Evolutionary conservation across 371 early-diverging fungal species (phyloP), one percentile per base, ranked within the genome.

Genomic region (Batkoa obscura): DNA sequence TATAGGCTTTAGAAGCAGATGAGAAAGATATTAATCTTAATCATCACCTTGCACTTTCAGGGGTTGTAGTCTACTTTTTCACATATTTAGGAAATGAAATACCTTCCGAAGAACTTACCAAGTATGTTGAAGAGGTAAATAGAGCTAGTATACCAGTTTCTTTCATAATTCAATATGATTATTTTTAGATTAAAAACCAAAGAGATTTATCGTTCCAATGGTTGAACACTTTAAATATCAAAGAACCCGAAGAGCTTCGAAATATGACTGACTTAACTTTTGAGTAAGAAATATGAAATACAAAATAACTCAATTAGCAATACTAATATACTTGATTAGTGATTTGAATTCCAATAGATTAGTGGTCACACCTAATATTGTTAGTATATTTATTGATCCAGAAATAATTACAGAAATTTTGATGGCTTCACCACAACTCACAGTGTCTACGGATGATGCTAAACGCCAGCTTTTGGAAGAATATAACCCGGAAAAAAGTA

Each of bases 1-100:
- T 80, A 78, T 55, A 76, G 75, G 17, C 86, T 77, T 37, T 91
- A 88, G 68, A 90, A 89, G 6, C 91, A 90, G 12, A 90, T 75
- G 46, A 84, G 76, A 58, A 81, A 81, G 60, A 86, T 83, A n/a
- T 75, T 73, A 37, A 85, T 76, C 88, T 90, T 88, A 60, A 90
- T 88, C 39, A 91, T 72, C 23, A 80, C 77, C 53, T 91, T 88
- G 35, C 92, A 88, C 30, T 88, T 63, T 15, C 82, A 80, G 30
- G 81, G 76, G 46, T 53, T 8, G 53, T 53, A 13, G 32, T 53
- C 6, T n/a, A 53, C 53, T 53, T 53, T 38, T 53, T 53, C 42
- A 13, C 8, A 3, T 53, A 35, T 6, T n/a, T 17, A 6, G 53
- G 53, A 35, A 35, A 53, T 12, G 53, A 53, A 31, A 53, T 53